Evolutionary conservation across 805 yeast genomes (phyloP).

Genomic region (Candida loeiensis): DNA sequence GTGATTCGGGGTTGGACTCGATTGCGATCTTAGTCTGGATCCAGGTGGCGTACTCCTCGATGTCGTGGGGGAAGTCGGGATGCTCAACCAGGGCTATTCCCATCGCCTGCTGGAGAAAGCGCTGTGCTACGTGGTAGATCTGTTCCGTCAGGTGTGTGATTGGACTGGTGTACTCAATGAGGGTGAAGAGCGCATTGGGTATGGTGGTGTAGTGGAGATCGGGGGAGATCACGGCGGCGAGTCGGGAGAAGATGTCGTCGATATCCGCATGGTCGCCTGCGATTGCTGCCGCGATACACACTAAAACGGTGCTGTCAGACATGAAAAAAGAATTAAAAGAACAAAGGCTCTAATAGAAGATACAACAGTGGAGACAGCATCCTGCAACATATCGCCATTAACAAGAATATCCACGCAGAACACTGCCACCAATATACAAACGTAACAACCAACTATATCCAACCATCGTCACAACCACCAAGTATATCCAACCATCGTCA

Average conservation of each 20-base stretch:
- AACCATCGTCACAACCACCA: no score
- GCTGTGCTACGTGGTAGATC: conserved; percentile 6
- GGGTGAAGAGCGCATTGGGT: conserved; percentile 3
- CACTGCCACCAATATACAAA: no score
- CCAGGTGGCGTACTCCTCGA: conserved; percentile 7
- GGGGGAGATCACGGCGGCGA: neutral
- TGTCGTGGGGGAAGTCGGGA: conserved; percentile 4
- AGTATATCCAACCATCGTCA: no score
- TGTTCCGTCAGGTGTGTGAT: conserved; percentile 6
- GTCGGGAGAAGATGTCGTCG: neutral
- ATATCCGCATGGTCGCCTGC: conserved; percentile 2
- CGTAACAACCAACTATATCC: no score
- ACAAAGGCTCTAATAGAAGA: conserved; percentile 18
- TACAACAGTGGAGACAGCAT: no score
- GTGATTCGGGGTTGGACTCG: neutral
- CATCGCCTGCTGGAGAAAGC: conserved; percentile 1
- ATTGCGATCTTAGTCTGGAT: neutral
- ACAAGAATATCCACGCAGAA: no score
- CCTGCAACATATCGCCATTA: no score
- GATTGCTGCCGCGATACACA: conserved; percentile 3
- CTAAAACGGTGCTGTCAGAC: conserved; percentile 1
- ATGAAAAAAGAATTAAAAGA: conserved; percentile 15
- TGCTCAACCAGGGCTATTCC: neutral
- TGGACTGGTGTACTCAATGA: conserved; percentile 8
- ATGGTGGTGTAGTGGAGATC: conserved; percentile 7